Base-by-base conservation (phyloP, 176 grass and related monocot genomes). In the Triticum timopheevii region DNA sequence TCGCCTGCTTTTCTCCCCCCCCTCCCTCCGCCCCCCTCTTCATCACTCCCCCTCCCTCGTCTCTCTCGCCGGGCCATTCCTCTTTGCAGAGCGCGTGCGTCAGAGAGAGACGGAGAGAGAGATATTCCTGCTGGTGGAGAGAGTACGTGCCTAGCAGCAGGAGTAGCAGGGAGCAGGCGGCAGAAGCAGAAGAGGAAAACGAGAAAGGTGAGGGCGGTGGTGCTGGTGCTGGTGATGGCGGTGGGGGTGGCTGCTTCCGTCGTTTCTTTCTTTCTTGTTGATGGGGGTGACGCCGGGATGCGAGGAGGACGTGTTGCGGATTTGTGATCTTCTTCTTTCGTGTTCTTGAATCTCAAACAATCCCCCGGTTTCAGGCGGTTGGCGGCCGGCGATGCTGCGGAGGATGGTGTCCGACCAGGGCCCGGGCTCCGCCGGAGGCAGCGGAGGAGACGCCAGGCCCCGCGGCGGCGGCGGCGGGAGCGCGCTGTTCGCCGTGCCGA, bases 401-500 rank as follows among this genome's bases (percentile, higher is more conserved):
- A 85, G 85, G 78, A 92, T 91, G 91, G 80, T 90, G 70, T 61
- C 88, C 36, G 87, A 93, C 82, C 82, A 80, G 67, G 24, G 62
- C 20, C 65, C 86, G 61, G 87, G 83, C 66, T 70, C 38, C 50
- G 70, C 38, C 50, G 70, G 78, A 70, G 65, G 2, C 1, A 79
- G 62, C 16, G 83, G 65, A 42, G 91, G 74, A 12, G 28, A 77
- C 17, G 86, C 72, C 39, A 87, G 83, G 89, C 72, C 66, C 31
- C 79, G 89, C 23, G 85, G 88, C 0, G 71, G 40, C 33, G 33
- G 33, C 33, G 71, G 71, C 58, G 86, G 42, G 42, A 13, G 76
- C 52, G 86, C 92, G 31, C 71, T 98, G 16, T 98, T 96, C 73
- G 89, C 81, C 31, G 87, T 98, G 64, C 92, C 90, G 25, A 62